phyloP scores from a whole-genome alignment of 352 stramenopile genomes.

The Chrysophaeum taylorii region DNA sequence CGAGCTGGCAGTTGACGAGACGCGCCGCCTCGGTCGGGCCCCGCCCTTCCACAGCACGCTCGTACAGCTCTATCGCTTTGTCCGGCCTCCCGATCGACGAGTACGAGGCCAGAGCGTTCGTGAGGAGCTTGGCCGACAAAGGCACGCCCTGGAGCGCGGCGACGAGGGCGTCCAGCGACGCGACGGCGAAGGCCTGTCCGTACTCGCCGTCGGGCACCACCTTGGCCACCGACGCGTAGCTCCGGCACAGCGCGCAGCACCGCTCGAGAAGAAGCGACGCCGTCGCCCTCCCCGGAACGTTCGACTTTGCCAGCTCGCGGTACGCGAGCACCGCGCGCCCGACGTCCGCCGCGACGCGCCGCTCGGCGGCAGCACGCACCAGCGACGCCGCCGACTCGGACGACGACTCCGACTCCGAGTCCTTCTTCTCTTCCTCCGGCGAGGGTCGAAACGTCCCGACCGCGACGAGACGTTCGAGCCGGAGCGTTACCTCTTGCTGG shows the following conservation, averaged over 20 bases:
- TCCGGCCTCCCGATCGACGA: background rate
- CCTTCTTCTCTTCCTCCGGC: background rate
- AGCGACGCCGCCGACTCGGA: background rate
- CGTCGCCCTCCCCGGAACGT: constrained; percentile 1
- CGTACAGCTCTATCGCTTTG: constrained; percentile 6
- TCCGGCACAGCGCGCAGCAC: background rate
- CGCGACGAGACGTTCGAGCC: constrained; percentile 8
- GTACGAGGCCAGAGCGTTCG: constrained; percentile 13
- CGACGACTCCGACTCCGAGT: background rate
- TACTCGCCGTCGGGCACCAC: background rate
- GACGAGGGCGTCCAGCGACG: background rate
- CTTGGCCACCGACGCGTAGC: background rate
- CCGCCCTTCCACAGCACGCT: background rate
- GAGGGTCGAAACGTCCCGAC: no score
- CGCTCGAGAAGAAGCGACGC: background rate
- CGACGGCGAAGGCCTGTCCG: background rate
- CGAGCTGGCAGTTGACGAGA: background rate
- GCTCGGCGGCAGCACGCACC: background rate
- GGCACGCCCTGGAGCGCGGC: background rate
- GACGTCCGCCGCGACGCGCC: background rate
- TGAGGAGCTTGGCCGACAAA: constrained; percentile 6
- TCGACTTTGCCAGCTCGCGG: background rate
- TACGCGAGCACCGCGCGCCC: background rate
- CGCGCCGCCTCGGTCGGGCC: background rate
- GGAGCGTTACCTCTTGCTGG: background rate